phyloP scores from a whole-genome alignment of 306 rosid genomes.

The Citrullus amarus region DNA sequence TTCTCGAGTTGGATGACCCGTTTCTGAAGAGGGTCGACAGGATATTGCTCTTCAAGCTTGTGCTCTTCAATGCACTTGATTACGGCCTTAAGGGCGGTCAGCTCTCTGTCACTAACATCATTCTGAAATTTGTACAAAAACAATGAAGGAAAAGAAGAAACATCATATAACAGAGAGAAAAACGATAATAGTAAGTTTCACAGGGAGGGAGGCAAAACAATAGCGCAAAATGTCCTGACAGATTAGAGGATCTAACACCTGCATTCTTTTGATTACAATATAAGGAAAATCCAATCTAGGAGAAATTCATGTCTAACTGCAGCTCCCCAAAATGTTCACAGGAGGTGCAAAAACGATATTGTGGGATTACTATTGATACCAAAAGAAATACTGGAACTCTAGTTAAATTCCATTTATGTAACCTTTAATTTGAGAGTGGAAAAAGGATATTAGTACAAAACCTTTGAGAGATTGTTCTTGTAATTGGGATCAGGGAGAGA shows the following conservation, averaged over 20 bases:
- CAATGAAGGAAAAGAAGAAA: constrained; percentile 2
- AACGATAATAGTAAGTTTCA: not conserved
- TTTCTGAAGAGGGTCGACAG: constrained; percentile 75
- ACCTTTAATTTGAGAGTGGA: no score
- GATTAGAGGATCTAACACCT: not conserved
- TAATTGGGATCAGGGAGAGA: no score
- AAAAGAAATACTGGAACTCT: not conserved
- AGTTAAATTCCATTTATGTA: no score
- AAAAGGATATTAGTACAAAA: no score
- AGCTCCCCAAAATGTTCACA: not conserved
- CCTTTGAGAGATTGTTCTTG: no score
- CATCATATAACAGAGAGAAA: not conserved
- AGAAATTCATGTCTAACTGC: not conserved
- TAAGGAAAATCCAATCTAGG: not conserved
- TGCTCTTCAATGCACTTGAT: constrained; percentile 86
- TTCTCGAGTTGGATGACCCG: constrained; percentile 65
- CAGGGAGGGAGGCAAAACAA: not conserved
- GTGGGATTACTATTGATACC: not conserved
- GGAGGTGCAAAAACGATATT: not conserved
- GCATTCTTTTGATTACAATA: not conserved
- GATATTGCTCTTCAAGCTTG: constrained; percentile 76
- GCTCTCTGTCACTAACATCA: constrained; percentile 84
- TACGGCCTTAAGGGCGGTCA: constrained; percentile 71
- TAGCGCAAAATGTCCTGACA: not conserved
- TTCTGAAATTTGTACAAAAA: constrained; percentile 33